These are phyloP conservation scores for Trichoderma brevicompactum DNA, from an alignment of 2,329 filamentous ascomycete species.

Conservation along the genomic window DNA sequence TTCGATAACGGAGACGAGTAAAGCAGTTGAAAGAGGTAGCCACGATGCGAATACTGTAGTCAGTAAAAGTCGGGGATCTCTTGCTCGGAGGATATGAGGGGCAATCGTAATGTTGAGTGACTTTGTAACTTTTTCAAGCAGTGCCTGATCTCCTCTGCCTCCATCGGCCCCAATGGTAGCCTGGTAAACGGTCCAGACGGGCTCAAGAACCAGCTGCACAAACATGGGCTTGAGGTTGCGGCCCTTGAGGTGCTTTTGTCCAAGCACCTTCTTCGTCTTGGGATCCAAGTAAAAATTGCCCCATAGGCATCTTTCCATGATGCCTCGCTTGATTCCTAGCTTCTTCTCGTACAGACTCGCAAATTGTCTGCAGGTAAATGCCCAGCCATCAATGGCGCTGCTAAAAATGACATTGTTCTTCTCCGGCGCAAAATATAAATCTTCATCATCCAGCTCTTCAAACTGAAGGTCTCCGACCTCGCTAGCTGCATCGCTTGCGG, in stretches of 20 bases:
- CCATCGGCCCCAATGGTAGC: constrained; percentile 83
- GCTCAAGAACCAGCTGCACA: constrained; percentile 92
- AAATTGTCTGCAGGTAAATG: constrained; percentile 94
- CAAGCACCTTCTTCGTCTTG: constrained; percentile 92
- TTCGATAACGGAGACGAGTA: constrained; percentile 93
- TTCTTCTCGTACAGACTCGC: constrained; percentile 95
- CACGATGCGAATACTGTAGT: constrained; percentile 86
- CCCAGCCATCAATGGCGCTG: constrained; percentile 98
- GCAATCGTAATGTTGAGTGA: constrained; percentile 83
- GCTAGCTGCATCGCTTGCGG: constrained; percentile 52
- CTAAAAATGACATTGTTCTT: constrained; percentile 99
- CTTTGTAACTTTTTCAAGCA: constrained; percentile 94
- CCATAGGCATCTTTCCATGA: constrained; percentile 94
- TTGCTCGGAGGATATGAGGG: constrained; percentile 79
- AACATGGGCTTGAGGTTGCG: constrained; percentile 94
- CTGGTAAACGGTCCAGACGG: constrained; percentile 94
- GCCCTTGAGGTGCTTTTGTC: constrained; percentile 90
- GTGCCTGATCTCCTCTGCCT: constrained; percentile 77
- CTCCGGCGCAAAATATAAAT: constrained; percentile 96
- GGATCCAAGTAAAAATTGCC: constrained; percentile 96
- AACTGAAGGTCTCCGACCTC: constrained; percentile 65
- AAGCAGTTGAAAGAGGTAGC: constrained; percentile 89
- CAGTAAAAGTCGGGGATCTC: constrained; percentile 81
- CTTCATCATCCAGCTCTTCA: constrained; percentile 91
- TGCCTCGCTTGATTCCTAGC: constrained; percentile 84